Conservation (phyloP, 805 yeast genomes). For the Barnettozyma vustinii region DNA sequence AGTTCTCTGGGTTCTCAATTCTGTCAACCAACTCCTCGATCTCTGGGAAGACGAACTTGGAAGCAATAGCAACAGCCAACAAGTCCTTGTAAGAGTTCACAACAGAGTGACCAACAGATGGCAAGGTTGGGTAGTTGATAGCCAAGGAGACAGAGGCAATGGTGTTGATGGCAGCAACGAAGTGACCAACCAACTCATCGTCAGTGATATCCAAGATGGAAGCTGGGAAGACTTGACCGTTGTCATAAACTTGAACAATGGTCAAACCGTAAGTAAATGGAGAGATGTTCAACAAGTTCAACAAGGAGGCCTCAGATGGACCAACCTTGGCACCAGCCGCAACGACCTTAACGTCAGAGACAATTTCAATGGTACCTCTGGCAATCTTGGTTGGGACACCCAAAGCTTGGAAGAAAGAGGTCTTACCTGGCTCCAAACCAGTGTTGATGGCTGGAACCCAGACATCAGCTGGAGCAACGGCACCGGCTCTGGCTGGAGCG, state of each 20-base stretch:
- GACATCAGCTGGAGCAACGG: slow-evolving; percentile 96
- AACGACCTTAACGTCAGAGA: slow-evolving; percentile 94
- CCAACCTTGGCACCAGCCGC: slow-evolving; percentile 85
- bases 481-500: slow-evolving; percentile 99
- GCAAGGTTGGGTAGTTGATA: slow-evolving; percentile 98
- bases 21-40: slow-evolving; percentile 99
- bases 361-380: slow-evolving; percentile 99
- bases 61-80: slow-evolving; percentile 94
- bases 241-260: slow-evolving; percentile 95
- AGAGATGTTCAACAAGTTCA: slow-evolving; percentile 99
- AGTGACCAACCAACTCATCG: slow-evolving; percentile 90
- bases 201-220: slow-evolving; percentile 97
- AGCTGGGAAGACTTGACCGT: slow-evolving; percentile 97
- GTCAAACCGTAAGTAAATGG: slow-evolving; percentile 99
- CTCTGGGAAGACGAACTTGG: slow-evolving; percentile 99
- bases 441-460: slow-evolving; percentile 99
- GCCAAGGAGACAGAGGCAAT: slow-evolving; percentile 97
- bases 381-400: slow-evolving; percentile 99
- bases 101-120: slow-evolving; percentile 98
- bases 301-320: slow-evolving; percentile 97
- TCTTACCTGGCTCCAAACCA: slow-evolving; percentile 99
- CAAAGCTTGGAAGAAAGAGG: slow-evolving; percentile 99
- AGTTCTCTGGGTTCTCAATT: slow-evolving; percentile 99
- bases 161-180: slow-evolving; percentile 85
- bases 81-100: slow-evolving; percentile 99